Evolutionary conservation across 2,329 filamentous ascomycete species (phyloP), one percentile per base, ranked within the genome.

Genomic region (Colletotrichum tropicale): DNA sequence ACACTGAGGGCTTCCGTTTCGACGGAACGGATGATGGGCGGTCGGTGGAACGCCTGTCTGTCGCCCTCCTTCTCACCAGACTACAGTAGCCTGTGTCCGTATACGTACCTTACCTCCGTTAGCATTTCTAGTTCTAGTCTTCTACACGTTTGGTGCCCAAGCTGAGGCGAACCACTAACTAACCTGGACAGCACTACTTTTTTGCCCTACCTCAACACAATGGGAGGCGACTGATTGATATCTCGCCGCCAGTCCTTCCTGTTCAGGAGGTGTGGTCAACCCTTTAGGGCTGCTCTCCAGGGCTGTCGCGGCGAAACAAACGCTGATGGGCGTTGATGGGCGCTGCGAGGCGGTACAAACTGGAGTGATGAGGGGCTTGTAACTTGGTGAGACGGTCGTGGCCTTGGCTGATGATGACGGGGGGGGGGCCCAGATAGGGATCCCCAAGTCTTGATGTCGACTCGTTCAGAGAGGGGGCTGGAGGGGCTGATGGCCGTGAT

Each of bases 321-420:
- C 34, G 24, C 55, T 32, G 43, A 55, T 58, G 30, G 70, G 10
- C 30, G 34, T 56, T 69, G 66, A 48, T 65, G 67, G 43, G 28
- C 36, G 60, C 60, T 36, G 32, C 38, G 48, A 30, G 66, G 38
- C 62, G 32, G 70, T 30, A 67, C 70, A 68, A 73, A 75, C 70
- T 70, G 70, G 62, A 68, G 56, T 30, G 34, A 43, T 26, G 36
- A 30, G 48, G 71, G 26, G 70, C 64, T 65, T 75, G 73, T 43
- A 65, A 64, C 73, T 70, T 62, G 26, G 70, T 73, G 73, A 75
- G 73, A 75, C 73, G 70, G 58, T 48, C 32, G 55, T 60, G 55
- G 38, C 43, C 73, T 75, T 73, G 73, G 73, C 70, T 73, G 73
- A 73, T 73, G 70, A 75, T 75, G 73, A 56, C 34, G 69, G 34